These are phyloP conservation scores for Neoarthrinium moseri DNA, from an alignment of 2,329 filamentous ascomycete genomes.

Conservation along the genomic window DNA sequence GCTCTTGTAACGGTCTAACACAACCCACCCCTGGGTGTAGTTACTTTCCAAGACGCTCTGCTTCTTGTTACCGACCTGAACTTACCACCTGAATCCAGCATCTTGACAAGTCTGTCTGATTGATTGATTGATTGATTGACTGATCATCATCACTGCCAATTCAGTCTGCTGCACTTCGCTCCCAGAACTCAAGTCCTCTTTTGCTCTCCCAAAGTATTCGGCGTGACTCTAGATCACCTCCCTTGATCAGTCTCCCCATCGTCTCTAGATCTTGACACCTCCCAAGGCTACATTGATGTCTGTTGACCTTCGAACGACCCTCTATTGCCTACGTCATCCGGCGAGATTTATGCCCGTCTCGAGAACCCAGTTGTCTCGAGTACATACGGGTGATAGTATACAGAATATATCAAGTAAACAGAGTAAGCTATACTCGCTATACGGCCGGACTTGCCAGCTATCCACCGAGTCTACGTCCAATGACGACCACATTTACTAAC, in stretches of 20 bases:
- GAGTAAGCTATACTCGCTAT: slow-evolving; percentile 21
- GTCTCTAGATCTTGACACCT: slow-evolving; percentile 17
- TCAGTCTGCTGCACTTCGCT: too few species aligned
- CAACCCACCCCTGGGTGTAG: not conserved
- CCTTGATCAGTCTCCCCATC: slow-evolving; percentile 1
- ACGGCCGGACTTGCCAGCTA: too few species aligned
- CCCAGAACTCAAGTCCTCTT: not conserved
- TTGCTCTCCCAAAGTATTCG: too few species aligned
- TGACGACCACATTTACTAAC: not conserved
- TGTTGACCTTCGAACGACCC: slow-evolving; percentile 55
- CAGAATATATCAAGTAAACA: slow-evolving; percentile 47
- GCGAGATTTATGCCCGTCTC: slow-evolving; percentile 57
- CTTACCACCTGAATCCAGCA: not conserved
- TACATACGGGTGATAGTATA: slow-evolving; percentile 57
- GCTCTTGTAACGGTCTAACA: slow-evolving; percentile 10
- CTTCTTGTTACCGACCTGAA: slow-evolving; percentile 6
- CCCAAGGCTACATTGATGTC: slow-evolving; percentile 54
- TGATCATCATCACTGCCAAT: not conserved
- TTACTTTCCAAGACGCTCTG: slow-evolving; percentile 9
- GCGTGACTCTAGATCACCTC: not conserved
- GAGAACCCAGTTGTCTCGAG: slow-evolving; percentile 52
- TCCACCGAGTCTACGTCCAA: not conserved
- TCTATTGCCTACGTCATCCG: slow-evolving; percentile 55
- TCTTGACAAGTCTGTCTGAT: too few species aligned
- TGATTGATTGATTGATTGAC: too few species aligned